Conservation (phyloP, 306 rosid genomes). For the Dalbergia cultrata region DNA sequence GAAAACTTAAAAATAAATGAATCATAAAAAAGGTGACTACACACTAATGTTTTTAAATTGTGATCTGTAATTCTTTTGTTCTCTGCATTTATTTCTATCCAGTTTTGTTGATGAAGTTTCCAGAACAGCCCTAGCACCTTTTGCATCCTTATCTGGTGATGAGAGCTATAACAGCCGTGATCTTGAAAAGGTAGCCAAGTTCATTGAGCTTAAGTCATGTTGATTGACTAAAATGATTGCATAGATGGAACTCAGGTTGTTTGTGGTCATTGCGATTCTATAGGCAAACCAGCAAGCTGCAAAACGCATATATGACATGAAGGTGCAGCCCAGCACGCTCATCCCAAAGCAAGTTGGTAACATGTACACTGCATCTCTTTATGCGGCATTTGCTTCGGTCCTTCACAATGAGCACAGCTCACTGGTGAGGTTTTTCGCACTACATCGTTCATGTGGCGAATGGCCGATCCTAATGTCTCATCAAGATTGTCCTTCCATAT, state of each 20-base stretch:
- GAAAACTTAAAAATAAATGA: neutral
- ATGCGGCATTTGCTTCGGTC: slow-evolving; percentile 83
- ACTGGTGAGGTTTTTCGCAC: slow-evolving; percentile 56
- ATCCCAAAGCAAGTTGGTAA: slow-evolving; percentile 90
- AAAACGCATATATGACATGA: slow-evolving; percentile 63
- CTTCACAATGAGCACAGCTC: slow-evolving; percentile 66
- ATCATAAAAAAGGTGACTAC: neutral
- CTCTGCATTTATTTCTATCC: slow-evolving; percentile 28
- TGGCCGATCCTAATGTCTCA: slow-evolving; percentile 27
- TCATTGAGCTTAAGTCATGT: slow-evolving; percentile 1
- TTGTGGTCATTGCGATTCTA: slow-evolving; percentile 29
- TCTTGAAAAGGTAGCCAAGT: slow-evolving; percentile 80
- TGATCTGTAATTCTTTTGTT: neutral
- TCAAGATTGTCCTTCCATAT: slow-evolving; percentile 27
- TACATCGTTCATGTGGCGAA: neutral
- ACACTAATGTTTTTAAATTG: slow-evolving; percentile 1
- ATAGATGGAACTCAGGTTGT: slow-evolving; percentile 11
- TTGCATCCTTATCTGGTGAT: slow-evolving; percentile 60
- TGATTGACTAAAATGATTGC: slow-evolving; percentile 7
- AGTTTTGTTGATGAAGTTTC: slow-evolving; percentile 78
- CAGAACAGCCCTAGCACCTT: slow-evolving; percentile 71
- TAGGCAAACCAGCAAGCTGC: slow-evolving; percentile 83
- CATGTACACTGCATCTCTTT: slow-evolving; percentile 88
- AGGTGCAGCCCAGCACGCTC: slow-evolving; percentile 83
- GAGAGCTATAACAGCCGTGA: slow-evolving; percentile 82